Evolutionary conservation across 192 early-diverging fungal species (phyloP).

Genomic region (Thoreauomyces humboldtii): DNA sequence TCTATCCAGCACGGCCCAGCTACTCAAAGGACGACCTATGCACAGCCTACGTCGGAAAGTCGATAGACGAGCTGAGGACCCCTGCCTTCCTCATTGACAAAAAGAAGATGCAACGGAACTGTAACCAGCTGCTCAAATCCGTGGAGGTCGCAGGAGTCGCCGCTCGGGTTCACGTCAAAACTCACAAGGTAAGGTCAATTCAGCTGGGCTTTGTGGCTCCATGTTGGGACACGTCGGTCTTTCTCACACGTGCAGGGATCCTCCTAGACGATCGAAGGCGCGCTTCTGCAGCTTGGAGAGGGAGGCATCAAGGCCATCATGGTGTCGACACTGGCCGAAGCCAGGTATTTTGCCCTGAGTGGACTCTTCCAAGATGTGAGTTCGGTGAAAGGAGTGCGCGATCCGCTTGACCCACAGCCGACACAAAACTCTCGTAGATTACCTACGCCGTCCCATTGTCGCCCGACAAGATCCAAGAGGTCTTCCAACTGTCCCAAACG

Average conservation of each 20-base stretch:
- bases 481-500: slow-evolving; percentile 11
- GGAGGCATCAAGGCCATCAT: neutral
- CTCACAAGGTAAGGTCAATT: slow-evolving; percentile 20
- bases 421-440: neutral
- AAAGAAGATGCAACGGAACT: slow-evolving; percentile 4
- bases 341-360: slow-evolving; percentile 15
- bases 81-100: slow-evolving; percentile 16
- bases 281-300: slow-evolving; percentile 14
- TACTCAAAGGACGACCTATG: slow-evolving; percentile 16
- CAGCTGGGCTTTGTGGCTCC: neutral
- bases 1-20: slow-evolving; percentile 11
- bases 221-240: neutral
- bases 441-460: slow-evolving; percentile 23
- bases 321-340: slow-evolving; percentile 20
- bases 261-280: slow-evolving; percentile 20
- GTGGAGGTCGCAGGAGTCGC: slow-evolving; percentile 1
- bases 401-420: too few relatives aligned
- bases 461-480: slow-evolving; percentile 25
- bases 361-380: slow-evolving; percentile 20
- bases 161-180: slow-evolving; percentile 24
- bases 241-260: neutral
- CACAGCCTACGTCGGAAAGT: slow-evolving; percentile 7
- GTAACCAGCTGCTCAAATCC: slow-evolving; percentile 3
- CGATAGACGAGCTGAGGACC: slow-evolving; percentile 2
- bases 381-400: too few relatives aligned